Conservation (phyloP, 768 basidiomycete genomes). For the Scleroderma citrinum region DNA sequence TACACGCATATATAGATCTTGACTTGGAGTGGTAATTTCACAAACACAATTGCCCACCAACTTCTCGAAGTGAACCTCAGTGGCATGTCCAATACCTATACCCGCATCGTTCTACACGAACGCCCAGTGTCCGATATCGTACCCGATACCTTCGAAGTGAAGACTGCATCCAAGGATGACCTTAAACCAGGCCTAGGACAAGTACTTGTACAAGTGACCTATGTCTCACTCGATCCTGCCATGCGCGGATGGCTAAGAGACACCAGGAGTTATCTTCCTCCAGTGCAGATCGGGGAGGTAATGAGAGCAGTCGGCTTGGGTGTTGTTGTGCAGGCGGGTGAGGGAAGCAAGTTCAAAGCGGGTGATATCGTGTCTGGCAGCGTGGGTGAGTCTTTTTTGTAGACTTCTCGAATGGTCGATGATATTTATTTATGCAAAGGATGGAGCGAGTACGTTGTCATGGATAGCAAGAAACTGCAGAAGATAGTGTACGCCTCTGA, state of each 20-base stretch:
- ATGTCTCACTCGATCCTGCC: conserved; percentile 80
- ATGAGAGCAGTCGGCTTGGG: conserved; percentile 74
- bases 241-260: conserved; percentile 84
- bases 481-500: conserved; percentile 48
- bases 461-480: conserved; percentile 45
- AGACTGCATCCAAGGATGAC: conserved; percentile 43
- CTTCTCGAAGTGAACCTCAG: too few relatives aligned
- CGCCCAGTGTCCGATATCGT: conserved; percentile 66
- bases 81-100: conserved; percentile 38
- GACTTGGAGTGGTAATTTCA: not conserved
- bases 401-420: not conserved
- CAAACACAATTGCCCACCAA: too few relatives aligned
- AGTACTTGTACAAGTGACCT: conserved; percentile 73
- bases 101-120: conserved; percentile 68
- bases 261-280: conserved; percentile 62
- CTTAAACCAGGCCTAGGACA: conserved; percentile 48
- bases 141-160: conserved; percentile 66
- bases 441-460: conserved; percentile 71
- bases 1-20: not conserved
- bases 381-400: conserved; percentile 45
- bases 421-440: conserved; percentile 34
- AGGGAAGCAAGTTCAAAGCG: conserved; percentile 45
- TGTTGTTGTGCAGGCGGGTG: conserved; percentile 54
- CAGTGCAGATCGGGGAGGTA: conserved; percentile 66
- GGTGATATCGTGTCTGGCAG: conserved; percentile 67